Percentiles rank a stretch among this genome's conserved stretches.
phyloP scores from a whole-genome alignment of 2,329 filamentous ascomycete species.

The Ophiocordyceps unilateralis region DNA sequence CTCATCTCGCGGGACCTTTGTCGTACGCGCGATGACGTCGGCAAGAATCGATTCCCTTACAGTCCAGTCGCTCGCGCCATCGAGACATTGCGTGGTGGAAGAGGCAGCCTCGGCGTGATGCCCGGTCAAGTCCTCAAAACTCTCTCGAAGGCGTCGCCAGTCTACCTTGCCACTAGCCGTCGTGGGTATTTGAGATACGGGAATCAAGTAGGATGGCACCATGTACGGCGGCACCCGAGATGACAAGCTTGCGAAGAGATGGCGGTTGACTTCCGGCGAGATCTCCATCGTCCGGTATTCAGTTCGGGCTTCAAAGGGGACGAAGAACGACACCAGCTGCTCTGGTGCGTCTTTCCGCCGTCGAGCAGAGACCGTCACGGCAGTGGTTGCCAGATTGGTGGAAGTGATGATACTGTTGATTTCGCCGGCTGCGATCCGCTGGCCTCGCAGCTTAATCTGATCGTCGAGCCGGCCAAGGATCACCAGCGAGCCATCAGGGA shows the following conservation, averaged over 20 bases:
- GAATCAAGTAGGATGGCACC: slow-evolving; percentile 59
- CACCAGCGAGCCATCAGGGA: slow-evolving; percentile 57
- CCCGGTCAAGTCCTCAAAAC: slow-evolving; percentile 28
- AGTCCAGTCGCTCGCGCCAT: slow-evolving; percentile 28
- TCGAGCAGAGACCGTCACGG: slow-evolving; percentile 42
- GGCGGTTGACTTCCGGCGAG: slow-evolving; percentile 15
- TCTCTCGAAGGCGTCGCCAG: slow-evolving; percentile 28
- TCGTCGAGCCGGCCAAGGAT: slow-evolving; percentile 61
- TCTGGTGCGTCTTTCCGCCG: slow-evolving; percentile 20
- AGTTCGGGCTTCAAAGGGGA: slow-evolving; percentile 19
- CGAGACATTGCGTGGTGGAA: slow-evolving; percentile 9
- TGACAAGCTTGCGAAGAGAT: slow-evolving; percentile 36
- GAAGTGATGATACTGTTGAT: slow-evolving; percentile 47
- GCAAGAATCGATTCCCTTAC: slow-evolving; percentile 38
- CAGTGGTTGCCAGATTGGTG: slow-evolving; percentile 36
- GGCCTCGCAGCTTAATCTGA: slow-evolving; percentile 68
- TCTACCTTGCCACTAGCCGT: slow-evolving; percentile 65
- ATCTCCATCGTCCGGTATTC: slow-evolving; percentile 21
- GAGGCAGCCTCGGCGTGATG: slow-evolving; percentile 23
- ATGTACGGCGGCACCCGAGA: slow-evolving; percentile 54
- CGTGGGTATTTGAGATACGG: slow-evolving; percentile 50
- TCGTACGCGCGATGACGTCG: slow-evolving; percentile 30
- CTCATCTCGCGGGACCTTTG: slow-evolving; percentile 23
- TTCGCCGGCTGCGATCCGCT: slow-evolving; percentile 63
- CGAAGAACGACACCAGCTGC: slow-evolving; percentile 54